phyloP scores from a whole-genome alignment of 176 grass and related monocot genomes.

The Carex littledalei region DNA sequence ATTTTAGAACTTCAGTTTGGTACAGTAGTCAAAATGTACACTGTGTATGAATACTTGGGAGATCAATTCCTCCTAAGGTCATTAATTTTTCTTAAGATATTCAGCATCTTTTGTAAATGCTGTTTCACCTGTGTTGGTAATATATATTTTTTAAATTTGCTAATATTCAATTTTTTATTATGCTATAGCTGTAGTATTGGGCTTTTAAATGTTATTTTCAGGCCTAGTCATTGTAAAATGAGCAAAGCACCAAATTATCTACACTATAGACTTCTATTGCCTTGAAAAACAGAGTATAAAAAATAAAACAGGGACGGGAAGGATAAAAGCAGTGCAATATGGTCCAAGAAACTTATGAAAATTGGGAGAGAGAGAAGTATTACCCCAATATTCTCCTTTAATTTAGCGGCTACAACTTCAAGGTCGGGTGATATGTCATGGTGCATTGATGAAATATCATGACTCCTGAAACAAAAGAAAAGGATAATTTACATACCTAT shows the following conservation, averaged over 20 bases:
- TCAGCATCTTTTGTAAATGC: not conserved
- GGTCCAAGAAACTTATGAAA: conserved; percentile 4
- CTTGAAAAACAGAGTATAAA: not conserved
- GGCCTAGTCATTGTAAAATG: not conserved
- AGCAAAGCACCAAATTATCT: not conserved
- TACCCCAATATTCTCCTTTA: conserved; percentile 49
- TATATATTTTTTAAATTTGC: not conserved
- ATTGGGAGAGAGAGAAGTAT: not conserved
- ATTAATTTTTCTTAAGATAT: not conserved
- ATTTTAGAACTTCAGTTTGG: not conserved
- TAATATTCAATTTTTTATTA: not conserved
- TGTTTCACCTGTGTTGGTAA: not conserved
- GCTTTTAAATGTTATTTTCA: not conserved
- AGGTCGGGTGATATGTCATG: conserved; percentile 53
- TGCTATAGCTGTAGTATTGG: not conserved
- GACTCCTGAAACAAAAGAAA: conserved; percentile 34
- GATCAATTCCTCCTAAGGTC: not conserved
- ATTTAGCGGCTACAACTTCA: conserved; percentile 46
- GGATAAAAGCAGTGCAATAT: not conserved
- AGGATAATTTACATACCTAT: not conserved
- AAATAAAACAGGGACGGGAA: not conserved
- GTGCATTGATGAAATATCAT: conserved; percentile 63
- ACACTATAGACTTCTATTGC: not conserved
- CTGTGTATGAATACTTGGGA: not conserved
- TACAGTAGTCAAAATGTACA: not conserved